Percentiles rank a stretch among this genome's conserved stretches.
Conservation (phyloP, 331 rosid species). For the Quercus phellos region DNA sequence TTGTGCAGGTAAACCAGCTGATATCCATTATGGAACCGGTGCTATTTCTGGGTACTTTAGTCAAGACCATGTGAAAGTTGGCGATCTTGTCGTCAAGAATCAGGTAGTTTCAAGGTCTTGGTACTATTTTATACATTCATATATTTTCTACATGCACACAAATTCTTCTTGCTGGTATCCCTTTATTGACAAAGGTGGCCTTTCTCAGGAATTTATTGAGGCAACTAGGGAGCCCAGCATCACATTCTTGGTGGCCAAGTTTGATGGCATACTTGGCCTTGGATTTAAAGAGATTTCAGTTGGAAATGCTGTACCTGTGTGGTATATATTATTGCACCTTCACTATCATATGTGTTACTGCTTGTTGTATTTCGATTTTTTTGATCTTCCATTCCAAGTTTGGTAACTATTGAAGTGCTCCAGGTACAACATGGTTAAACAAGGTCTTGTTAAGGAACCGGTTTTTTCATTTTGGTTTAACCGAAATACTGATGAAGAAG, state of each 20-base stretch:
- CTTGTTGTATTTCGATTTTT: neutral
- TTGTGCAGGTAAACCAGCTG: conserved; percentile 52
- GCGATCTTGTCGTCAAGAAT: conserved; percentile 49
- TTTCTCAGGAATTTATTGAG: conserved; percentile 56
- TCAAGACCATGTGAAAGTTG: conserved; percentile 51
- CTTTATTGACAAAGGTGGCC: neutral
- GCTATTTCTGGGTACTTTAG: conserved; percentile 68
- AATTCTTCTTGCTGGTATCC: neutral
- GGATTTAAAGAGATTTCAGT: conserved; percentile 68
- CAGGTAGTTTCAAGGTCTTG: conserved; percentile 35
- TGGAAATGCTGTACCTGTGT: conserved; percentile 49
- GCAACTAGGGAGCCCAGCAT: conserved; percentile 62
- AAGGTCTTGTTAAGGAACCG: conserved; percentile 56
- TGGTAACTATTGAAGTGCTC: conserved; percentile 18
- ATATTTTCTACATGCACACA: too few relatives aligned
- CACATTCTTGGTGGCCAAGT: conserved; percentile 55
- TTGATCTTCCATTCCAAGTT: neutral
- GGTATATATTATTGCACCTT: conserved; percentile 21
- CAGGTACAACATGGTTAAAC: conserved; percentile 71
- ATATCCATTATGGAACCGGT: conserved; percentile 62
- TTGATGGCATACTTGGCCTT: conserved; percentile 68
- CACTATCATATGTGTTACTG: neutral
- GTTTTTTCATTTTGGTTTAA: conserved; percentile 74
- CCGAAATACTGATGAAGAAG: conserved; percentile 52
- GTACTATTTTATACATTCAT: neutral